Base-by-base conservation (phyloP, 2,329 filamentous ascomycete species). In the Ophiostoma sp. region DNA sequence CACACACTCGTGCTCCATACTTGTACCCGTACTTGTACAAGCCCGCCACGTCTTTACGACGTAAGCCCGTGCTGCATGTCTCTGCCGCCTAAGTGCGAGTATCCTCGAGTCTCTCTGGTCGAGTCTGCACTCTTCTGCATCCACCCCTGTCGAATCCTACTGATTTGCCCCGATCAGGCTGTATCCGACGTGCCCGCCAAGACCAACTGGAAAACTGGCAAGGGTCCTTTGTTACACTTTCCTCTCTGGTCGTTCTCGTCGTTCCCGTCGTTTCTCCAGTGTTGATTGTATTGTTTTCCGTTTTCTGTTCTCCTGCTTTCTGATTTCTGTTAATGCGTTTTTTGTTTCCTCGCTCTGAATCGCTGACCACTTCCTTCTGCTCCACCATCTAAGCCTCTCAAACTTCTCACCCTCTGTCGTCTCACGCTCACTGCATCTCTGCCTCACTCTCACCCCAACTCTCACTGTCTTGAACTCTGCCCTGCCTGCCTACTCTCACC, bases 81-180 rank as follows among this genome's bases (percentile, higher is more conserved):
- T 44, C 42, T 6, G 42, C 42, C 42, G 42, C 42, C 42, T 3
- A 3, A 44, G 42, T 27, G 27, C 27, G 27, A 27, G 27, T 27
- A 27, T 27, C 18, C 18, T 18, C 49, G 49, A 52, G 49, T 36
- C 49, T 27, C 27, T 27, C 27, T 27, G 27, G 27, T 27, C 27
- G 27, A 27, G 27, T 27, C 27, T 27, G 27, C 27, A 27, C 27
- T 27, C 27, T 27, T 58, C 55, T 60, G 18, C 55, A 55, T 27
- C 49, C 49, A 55, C 55, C 55, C 55, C 55, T 60, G 55, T 60
- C 27, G 27, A 60, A 40, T 60, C 27, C 55, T 38, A 16, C n/a
- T 1, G 49, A 27, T 27, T 60, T 60, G 27, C 3, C 55, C 55
- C 55, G 55, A 60, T 60, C 55, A 60, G 55, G 55, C 4, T 60